A percentile compares a stretch with the other conserved stretches of the same genome.
phyloP scores from a whole-genome alignment of 2,329 filamentous ascomycete species.

The Cadophora malorum region DNA sequence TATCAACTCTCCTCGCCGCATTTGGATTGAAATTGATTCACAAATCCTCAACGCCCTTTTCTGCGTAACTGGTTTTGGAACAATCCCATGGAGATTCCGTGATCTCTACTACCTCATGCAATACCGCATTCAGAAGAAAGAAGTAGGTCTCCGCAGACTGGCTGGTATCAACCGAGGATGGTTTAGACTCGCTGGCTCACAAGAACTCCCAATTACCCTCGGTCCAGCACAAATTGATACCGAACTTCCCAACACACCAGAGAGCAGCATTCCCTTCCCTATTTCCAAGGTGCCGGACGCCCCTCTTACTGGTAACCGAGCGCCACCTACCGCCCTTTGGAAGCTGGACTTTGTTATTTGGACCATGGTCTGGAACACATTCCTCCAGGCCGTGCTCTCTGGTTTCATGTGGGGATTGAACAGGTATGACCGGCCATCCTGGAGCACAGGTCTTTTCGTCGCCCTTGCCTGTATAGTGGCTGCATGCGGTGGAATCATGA shows the following conservation, averaged over 20 bases:
- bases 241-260: slow-evolving; percentile 47
- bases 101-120: slow-evolving; percentile 77
- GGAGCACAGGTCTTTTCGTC: slow-evolving; percentile 82
- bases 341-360: slow-evolving; percentile 82
- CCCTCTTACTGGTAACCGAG: slow-evolving; percentile 75
- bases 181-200: slow-evolving; percentile 75
- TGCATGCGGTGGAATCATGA: slow-evolving; percentile 70
- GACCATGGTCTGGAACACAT: slow-evolving; percentile 79
- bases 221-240: slow-evolving; percentile 59
- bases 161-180: slow-evolving; percentile 78
- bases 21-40: slow-evolving; percentile 85
- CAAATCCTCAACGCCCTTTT: slow-evolving; percentile 86
- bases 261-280: slow-evolving; percentile 66
- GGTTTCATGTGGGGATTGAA: slow-evolving; percentile 86
- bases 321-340: slow-evolving; percentile 71
- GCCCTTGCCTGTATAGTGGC: slow-evolving; percentile 74
- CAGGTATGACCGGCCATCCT: slow-evolving; percentile 74
- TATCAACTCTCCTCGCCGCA: slow-evolving; percentile 76
- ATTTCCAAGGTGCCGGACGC: slow-evolving; percentile 65
- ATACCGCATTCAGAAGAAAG: slow-evolving; percentile 62
- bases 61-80: slow-evolving; percentile 84
- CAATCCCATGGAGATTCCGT: slow-evolving; percentile 83
- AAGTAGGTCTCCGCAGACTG: slow-evolving; percentile 67
- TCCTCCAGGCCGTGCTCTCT: slow-evolving; percentile 75
- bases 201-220: slow-evolving; percentile 59